Percentiles rank a stretch among this genome's conserved stretches.
These are phyloP conservation scores for Komagataea norvegica DNA, from an alignment of 1,139 yeast genomes.

Conservation along the genomic window DNA sequence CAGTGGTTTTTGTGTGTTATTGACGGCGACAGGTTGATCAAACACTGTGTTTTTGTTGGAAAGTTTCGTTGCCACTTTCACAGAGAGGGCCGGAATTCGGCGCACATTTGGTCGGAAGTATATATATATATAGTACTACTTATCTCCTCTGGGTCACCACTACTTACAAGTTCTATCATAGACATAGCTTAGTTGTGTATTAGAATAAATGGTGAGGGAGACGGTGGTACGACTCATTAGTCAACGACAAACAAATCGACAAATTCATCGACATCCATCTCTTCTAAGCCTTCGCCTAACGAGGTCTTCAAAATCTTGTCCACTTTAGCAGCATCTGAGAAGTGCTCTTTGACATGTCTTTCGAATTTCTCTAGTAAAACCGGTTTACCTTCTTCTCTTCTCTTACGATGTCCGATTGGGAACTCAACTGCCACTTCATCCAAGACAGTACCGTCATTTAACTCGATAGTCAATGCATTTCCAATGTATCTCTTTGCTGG, in stretches of 20 bases:
- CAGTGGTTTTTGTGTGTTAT: neutral
- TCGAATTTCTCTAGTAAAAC: slow-evolving; percentile 46
- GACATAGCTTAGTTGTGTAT: too few relatives aligned
- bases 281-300: slow-evolving; percentile 33
- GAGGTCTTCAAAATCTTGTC: slow-evolving; percentile 35
- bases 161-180: too few relatives aligned
- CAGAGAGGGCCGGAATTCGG: too few relatives aligned
- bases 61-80: slow-evolving; percentile 1
- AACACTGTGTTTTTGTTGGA: slow-evolving; percentile 1
- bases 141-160: too few relatives aligned
- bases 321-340: slow-evolving; percentile 33
- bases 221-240: too few relatives aligned
- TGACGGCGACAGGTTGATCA: too few relatives aligned
- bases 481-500: slow-evolving; percentile 55
- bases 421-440: slow-evolving; percentile 51
- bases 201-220: too few relatives aligned
- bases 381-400: slow-evolving; percentile 57
- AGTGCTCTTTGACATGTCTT: slow-evolving; percentile 44
- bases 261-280: slow-evolving; percentile 45
- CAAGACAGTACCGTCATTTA: slow-evolving; percentile 48
- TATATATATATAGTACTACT: too few relatives aligned
- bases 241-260: slow-evolving; percentile 36
- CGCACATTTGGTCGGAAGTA: too few relatives aligned
- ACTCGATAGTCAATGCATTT: slow-evolving; percentile 45
- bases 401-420: slow-evolving; percentile 54